These are phyloP conservation scores for Hibiscus mutabilis DNA, from an alignment of 345 rosid genomes.

Conservation along the genomic window DNA sequence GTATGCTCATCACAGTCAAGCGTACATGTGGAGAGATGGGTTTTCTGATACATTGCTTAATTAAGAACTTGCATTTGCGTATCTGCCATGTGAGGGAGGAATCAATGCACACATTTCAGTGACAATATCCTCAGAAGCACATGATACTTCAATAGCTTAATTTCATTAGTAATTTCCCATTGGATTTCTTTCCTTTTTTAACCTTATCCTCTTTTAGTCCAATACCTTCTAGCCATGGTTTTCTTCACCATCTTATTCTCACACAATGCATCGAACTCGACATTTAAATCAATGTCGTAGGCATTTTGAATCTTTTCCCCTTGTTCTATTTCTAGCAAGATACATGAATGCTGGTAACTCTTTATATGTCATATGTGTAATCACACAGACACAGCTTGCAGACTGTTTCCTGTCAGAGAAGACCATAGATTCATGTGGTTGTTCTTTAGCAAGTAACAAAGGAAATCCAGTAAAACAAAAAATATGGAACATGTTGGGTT, in stretches of 20 bases:
- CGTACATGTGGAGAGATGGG: constrained; percentile 23
- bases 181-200: neutral
- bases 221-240: neutral
- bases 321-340: neutral
- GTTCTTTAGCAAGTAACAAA: neutral
- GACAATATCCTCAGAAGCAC: constrained; percentile 33
- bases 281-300: too few relatives aligned
- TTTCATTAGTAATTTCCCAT: neutral
- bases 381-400: neutral
- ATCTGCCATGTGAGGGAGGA: constrained; percentile 51
- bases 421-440: neutral
- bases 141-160: constrained; percentile 20
- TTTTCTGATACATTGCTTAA: constrained; percentile 1
- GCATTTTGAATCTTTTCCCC: neutral
- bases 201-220: neutral
- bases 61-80: constrained; percentile 11
- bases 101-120: constrained; percentile 38
- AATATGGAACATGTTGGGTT: too few relatives aligned
- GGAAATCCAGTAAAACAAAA: neutral
- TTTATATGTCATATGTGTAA: too few relatives aligned
- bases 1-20: neutral
- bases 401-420: neutral
- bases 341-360: neutral
- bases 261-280: too few relatives aligned
- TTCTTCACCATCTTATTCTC: neutral